Evolutionary conservation across 192 early-diverging fungal species (phyloP), one percentile per base, ranked within the genome.

Genomic region (Allomyces arbusculus): DNA sequence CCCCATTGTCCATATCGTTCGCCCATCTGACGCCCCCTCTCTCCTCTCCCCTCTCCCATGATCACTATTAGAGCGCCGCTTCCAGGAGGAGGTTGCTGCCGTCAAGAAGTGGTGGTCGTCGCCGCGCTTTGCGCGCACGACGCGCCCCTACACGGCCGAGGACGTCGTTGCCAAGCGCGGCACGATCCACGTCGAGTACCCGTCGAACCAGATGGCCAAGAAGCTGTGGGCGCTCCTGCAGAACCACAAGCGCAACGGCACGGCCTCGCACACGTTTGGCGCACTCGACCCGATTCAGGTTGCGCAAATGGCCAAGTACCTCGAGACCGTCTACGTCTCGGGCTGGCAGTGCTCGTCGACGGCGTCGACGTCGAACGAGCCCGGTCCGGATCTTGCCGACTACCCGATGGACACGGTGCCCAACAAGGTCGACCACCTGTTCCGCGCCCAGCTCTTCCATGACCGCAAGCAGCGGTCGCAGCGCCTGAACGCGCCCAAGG

Each of bases 341-440:
- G 92, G 95, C 22, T 95, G 95, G 95, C 95, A 97, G 74, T 95
- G 87, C 67, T 95, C 92, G 43, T 94, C 93, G 65, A 96, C 91
- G 33, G 93, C 93, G 64, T 91, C 89, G 50, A 81, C 85, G 71
- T 87, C 88, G 65, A 96, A 96, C 79, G 93, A 96, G 78, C 93
- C 92, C 66, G 93, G 92, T 43, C 92, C 92, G 10, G 95, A 97
- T 86, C 87, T 97, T 66, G 95, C 92, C 65, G 95, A 97, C 79
- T 97, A 94, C 78, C 94, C 92, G 65, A 94, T 94, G 92, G 91
- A 92, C 72, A 89, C 89, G 67, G 91, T 97, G 68, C 92, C 95
- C 64, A 95, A 95, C 80, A 95, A 97, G 80, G 95, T 97, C 44
- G 92, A 97, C 72, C 95, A 97, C 72, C 83, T 95, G 62, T 97